Percentiles rank a stretch among this genome's conserved stretches.
These are phyloP conservation scores for Sesbania bispinosa DNA, from an alignment of 306 rosid species.

Conservation along the genomic window DNA sequence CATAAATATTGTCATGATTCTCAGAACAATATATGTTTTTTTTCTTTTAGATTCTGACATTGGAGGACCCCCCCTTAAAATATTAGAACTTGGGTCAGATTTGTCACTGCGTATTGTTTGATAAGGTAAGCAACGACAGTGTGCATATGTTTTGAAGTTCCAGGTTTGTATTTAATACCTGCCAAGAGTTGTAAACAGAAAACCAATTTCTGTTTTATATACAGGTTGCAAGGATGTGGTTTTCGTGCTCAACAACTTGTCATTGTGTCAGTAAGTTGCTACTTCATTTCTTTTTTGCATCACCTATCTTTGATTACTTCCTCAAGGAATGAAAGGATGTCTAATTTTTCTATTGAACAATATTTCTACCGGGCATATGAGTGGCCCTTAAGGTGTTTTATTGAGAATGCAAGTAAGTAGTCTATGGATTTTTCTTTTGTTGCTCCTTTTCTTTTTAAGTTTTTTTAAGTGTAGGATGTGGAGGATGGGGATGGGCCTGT, in stretches of 20 bases:
- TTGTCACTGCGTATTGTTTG: too few species aligned
- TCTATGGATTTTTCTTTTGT: too few species aligned
- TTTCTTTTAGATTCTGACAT: too few species aligned
- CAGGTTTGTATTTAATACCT: conserved; percentile 7
- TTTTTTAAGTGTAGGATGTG: too few species aligned
- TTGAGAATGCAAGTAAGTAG: too few species aligned
- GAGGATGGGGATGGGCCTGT: too few species aligned
- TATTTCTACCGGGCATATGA: not conserved
- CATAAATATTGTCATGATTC: too few species aligned
- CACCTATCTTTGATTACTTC: not conserved
- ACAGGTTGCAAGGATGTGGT: conserved; percentile 70
- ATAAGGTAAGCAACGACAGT: too few species aligned
- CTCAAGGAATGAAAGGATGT: not conserved
- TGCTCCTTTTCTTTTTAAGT: too few species aligned
- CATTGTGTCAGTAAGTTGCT: conserved; percentile 64
- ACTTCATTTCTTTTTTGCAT: conserved; percentile 18
- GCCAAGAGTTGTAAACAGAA: not conserved
- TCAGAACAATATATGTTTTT: too few species aligned
- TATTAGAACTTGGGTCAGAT: too few species aligned
- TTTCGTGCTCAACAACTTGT: conserved; percentile 84
- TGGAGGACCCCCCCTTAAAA: too few species aligned
- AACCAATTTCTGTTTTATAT: conserved; percentile 10
- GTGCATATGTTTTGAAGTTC: not conserved
- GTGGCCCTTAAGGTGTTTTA: not conserved
- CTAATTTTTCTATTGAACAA: not conserved